These are phyloP conservation scores for Nicotiana sylvestris DNA, from an alignment of 257 asterid genomes.

Conservation along the genomic window DNA sequence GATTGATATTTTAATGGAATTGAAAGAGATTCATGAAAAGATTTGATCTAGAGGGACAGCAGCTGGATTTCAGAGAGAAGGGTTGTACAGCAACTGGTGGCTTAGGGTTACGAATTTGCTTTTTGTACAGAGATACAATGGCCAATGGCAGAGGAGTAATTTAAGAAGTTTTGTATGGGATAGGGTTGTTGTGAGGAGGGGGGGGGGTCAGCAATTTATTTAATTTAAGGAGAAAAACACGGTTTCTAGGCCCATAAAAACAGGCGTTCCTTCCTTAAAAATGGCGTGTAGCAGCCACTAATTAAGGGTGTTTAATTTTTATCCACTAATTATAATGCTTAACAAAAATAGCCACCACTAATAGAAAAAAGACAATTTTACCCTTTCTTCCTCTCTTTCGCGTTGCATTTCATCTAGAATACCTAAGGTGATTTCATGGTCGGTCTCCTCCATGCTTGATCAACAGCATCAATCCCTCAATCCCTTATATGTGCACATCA, in stretches of 20 bases:
- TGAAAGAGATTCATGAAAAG: background rate
- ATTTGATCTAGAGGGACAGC: constrained; percentile 6
- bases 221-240: background rate
- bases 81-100: too few relatives aligned
- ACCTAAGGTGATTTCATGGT: too few relatives aligned
- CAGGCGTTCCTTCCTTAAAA: background rate
- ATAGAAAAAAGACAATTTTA: too few relatives aligned
- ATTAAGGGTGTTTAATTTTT: too few relatives aligned
- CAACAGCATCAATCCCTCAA: too few relatives aligned
- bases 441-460: too few relatives aligned
- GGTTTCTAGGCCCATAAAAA: background rate
- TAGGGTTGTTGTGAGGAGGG: background rate
- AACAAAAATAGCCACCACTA: too few relatives aligned
- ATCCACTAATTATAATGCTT: too few relatives aligned
- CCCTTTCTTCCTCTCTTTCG: too few relatives aligned
- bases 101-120: background rate
- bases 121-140: background rate
- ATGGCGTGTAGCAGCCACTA: too few relatives aligned
- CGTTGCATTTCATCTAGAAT: too few relatives aligned
- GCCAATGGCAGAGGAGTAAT: background rate
- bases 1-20: background rate
- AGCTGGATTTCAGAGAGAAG: background rate
- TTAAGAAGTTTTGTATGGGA: background rate
- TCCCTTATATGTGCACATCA: too few relatives aligned
- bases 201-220: background rate